Evolutionary conservation across 2,329 filamentous ascomycete species (phyloP), one percentile per base, ranked within the genome.

Genomic region (Trichoderma semiorbis): DNA sequence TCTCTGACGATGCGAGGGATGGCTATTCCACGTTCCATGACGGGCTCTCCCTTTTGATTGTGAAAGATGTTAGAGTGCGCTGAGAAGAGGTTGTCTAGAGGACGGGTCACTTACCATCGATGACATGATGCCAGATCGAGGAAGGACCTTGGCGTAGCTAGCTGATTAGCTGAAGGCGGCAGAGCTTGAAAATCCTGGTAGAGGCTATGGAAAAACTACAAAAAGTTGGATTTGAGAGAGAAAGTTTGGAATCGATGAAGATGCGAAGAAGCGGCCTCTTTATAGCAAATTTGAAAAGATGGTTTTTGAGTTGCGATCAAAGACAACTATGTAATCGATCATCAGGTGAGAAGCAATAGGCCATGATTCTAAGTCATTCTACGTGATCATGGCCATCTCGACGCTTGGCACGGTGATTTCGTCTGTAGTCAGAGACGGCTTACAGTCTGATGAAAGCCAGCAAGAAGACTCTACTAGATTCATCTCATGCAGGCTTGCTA

Each of bases 1-100:
- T 77, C 79, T 72, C 80, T 76, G 70, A 81, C 80, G 72, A 81
- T n/a, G 3, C 57, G 57, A 1, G 57, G 57, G n/a, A 60, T 34
- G 57, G 24, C 11, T 8, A 34, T 18, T 18, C 57, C 80, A 72
- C 80, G 80, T 74, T 78, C 55, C 66, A 61, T 34, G 3, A n/a
- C 6, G 0, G 47, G 57, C 2, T 58, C 57, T 10, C 36, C 34
- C 32, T 26, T 30, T 24, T 32, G 3, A 10, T 6, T 10, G 0
- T 57, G 58, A 18, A 62, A 3, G 12, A 18, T 24, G 8, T 43
- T 43, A 39, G 30, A 21, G 21, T 34, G 16, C 7, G 28, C 1
- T 21, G 57, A 21, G 57, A 26, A 24, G 32, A 26, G 4, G 32
- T 24, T 62, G 6, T 26, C 11, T 16, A 24, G 28, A 34, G 28